Evolutionary conservation across 257 asterid genomes (phyloP).

Genomic region (Henckelia pumila): DNA sequence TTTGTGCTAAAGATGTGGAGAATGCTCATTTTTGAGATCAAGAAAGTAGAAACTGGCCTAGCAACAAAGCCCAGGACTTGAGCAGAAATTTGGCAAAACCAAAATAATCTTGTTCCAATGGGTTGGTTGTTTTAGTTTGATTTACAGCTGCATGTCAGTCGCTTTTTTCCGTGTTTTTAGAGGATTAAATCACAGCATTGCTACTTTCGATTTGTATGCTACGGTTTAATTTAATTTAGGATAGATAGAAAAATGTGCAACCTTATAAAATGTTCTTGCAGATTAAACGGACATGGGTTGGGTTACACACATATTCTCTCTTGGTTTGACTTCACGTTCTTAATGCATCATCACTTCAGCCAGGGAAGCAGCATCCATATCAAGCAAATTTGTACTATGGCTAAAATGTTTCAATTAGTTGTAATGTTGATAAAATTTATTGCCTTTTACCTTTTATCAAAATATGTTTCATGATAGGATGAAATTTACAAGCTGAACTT

Average conservation of each 20-base stretch:
- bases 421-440: too few species aligned
- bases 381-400: too few species aligned
- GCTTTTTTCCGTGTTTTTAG: constrained; percentile 17
- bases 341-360: constrained; percentile 60
- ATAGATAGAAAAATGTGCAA: constrained; percentile 31
- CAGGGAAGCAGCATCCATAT: constrained; percentile 82
- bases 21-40: constrained; percentile 97
- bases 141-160: constrained; percentile 5
- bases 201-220: constrained; percentile 15
- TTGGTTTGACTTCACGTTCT: constrained; percentile 54
- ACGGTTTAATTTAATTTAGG: constrained; percentile 20
- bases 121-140: constrained; percentile 4
- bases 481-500: too few species aligned
- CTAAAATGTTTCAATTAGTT: too few species aligned
- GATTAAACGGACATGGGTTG: constrained; percentile 59
- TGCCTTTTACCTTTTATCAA: too few species aligned
- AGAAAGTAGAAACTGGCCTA: constrained; percentile 87
- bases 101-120: constrained; percentile 7
- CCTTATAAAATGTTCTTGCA: constrained; percentile 74
- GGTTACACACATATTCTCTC: constrained; percentile 72
- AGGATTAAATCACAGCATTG: constrained; percentile 25
- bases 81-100: constrained; percentile 15
- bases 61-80: constrained; percentile 55
- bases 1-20: constrained; percentile 99
- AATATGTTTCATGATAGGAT: too few species aligned